Conservation (phyloP, 495 filamentous ascomycete species). For the Penicillium soppii region DNA sequence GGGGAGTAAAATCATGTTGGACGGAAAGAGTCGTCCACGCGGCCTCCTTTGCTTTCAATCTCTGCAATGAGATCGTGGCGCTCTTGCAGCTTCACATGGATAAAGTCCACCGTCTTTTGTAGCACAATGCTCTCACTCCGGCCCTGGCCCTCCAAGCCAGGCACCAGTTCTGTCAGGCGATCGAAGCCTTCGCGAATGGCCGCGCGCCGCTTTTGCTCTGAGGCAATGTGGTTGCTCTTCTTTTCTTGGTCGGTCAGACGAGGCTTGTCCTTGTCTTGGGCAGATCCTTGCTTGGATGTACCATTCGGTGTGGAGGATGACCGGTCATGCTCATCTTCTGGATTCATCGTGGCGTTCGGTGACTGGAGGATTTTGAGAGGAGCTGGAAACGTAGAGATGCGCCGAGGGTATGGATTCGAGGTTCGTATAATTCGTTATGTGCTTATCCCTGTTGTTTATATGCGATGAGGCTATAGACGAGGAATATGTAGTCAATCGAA, state of each 20-base stretch:
- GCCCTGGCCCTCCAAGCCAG: slow-evolving; percentile 78
- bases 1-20: slow-evolving; percentile 21
- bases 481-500: not conserved
- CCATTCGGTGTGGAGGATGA: slow-evolving; percentile 57
- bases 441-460: not conserved
- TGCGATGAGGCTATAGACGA: not conserved
- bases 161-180: slow-evolving; percentile 75
- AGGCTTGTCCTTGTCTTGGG: slow-evolving; percentile 62
- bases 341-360: slow-evolving; percentile 20
- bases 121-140: slow-evolving; percentile 84
- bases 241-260: slow-evolving; percentile 83
- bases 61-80: slow-evolving; percentile 61
- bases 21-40: slow-evolving; percentile 48
- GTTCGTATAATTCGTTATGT: not conserved
- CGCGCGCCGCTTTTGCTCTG: slow-evolving; percentile 85
- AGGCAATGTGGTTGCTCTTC: slow-evolving; percentile 87
- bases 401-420: slow-evolving; percentile 8
- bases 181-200: slow-evolving; percentile 89
- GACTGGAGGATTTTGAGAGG: slow-evolving; percentile 21
- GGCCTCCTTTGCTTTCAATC: slow-evolving; percentile 60
- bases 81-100: slow-evolving; percentile 62
- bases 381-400: slow-evolving; percentile 14
- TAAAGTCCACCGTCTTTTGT: slow-evolving; percentile 70
- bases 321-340: slow-evolving; percentile 36
- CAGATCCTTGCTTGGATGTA: slow-evolving; percentile 50